Percentiles rank a stretch among this genome's conserved stretches.
Conservation (phyloP, 148 eudicot species). For the Euryodendron excelsum region DNA sequence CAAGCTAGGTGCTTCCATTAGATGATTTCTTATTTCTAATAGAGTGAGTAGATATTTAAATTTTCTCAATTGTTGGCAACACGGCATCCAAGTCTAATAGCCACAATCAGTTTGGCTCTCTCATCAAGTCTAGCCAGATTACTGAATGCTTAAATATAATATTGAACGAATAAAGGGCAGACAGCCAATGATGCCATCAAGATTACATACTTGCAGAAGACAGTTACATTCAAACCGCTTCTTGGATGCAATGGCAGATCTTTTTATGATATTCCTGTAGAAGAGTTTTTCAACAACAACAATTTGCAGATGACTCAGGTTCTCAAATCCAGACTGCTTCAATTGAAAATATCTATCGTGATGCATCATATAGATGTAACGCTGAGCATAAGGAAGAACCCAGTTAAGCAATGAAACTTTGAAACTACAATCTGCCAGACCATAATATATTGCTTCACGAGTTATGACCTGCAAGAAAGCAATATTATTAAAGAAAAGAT, state of each 20-base stretch:
- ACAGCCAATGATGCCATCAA: no score
- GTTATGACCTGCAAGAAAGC: slow-evolving; percentile 57
- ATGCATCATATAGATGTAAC: slow-evolving; percentile 60
- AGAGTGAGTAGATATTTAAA: no score
- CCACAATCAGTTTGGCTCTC: no score
- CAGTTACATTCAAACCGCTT: slow-evolving; percentile 63
- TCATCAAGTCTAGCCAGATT: no score
- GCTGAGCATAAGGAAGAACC: slow-evolving; percentile 94
- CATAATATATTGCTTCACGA: slow-evolving; percentile 82
- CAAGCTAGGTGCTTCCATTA: no score
- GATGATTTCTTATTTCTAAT: no score
- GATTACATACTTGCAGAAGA: slow-evolving; percentile 76
- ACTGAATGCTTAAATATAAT: background rate
- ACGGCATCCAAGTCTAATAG: no score
- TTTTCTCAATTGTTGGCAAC: no score
- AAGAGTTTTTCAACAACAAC: slow-evolving; percentile 75
- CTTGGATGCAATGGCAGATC: slow-evolving; percentile 45
- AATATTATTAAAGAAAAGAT: background rate
- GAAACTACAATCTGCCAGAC: slow-evolving; percentile 54
- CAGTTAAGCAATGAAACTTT: slow-evolving; percentile 65
- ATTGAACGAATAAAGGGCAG: background rate
- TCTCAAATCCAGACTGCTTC: slow-evolving; percentile 57
- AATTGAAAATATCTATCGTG: slow-evolving; percentile 58
- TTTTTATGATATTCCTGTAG: slow-evolving; percentile 68
- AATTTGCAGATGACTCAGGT: slow-evolving; percentile 38